Evolutionary conservation across 805 yeast genomes (phyloP), one percentile per base, ranked within the genome.

Genomic region (Groenewaldozyma salmanticensis): DNA sequence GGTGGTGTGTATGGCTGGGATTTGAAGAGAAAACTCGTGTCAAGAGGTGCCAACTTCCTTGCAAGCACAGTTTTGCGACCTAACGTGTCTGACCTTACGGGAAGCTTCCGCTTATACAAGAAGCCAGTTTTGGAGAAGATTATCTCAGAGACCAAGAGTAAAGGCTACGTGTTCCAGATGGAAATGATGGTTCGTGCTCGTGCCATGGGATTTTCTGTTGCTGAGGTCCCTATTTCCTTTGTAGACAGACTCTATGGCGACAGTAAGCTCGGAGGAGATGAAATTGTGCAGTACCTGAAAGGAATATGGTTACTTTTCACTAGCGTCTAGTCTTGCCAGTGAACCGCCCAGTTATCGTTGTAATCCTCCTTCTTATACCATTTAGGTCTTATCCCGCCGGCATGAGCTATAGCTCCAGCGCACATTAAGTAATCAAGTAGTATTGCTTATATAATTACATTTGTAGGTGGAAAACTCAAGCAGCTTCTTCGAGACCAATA

Each of bases 1-100:
- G 90, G 90, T 24, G 90, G 90, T 37, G 90, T 81, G 22, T 81
- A 72, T 54, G 90, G 90, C 38, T 81, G 90, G 90, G 87, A 81
- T 55, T 71, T 81, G 59, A 80, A 81, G 69, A 68, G 90, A 56
- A 81, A 81, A 57, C 67, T 81, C 56, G 82, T 79, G 37, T 77
- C 84, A 13, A 70, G 88, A 57, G 88, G 88, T 33, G 90, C 90
- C 54, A 81, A 81, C 62, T 80, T 81, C 62, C 65, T 81, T 52
- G 87, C 90, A 33, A 69, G 82, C 27, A 73, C 78, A 19, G 75
- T 78, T 35, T 71, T 81, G 54, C 72, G 84, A 58, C 90, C 90
- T 20, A 61, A 73, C 39, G 84, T 81, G 18, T 71, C 81, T 33
- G 90, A 81, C 59, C 69, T 81, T 53, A 81, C 90, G 21, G 90